Base-by-base conservation (phyloP, 345 rosid species). In the Salix exigua region DNA sequence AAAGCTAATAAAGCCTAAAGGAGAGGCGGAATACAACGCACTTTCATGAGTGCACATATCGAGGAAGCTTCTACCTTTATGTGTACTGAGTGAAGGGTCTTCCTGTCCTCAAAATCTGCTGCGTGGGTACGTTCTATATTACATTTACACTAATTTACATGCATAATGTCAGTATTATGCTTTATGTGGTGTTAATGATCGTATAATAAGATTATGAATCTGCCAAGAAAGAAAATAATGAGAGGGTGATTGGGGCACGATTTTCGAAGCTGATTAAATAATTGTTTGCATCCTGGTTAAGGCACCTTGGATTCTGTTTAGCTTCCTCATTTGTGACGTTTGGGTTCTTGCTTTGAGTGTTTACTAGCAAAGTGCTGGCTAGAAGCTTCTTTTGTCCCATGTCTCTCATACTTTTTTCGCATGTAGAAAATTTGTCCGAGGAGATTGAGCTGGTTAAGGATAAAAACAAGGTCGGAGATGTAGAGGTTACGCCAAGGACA, bases 51-150 rank as follows among this genome's bases (percentile, higher is more conserved):
- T 80, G 66, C 83, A 74, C 71, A 80, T 74, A 73, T 87, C 90
- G 90, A 89, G 89, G 93, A 88, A 88, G 93, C 93, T 89, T 89
- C 93, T 82, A 62, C 66, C 93, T 86, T 88, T 82, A 75, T 78
- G 76, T 37, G 19, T 72, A n/a, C 70, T 68, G 73, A 83, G 77
- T 31, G 69, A 26, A 75, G 55, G 6, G 28, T 42, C 17, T 31
- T 13, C 53, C 81, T 61, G 55, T 44, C 74, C 38, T 33, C 48
- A 62, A 77, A 77, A 80, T 71, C 63, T 61, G 42, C 64, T 68
- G 65, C 75, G 70, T 68, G 60, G 25, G 38, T 7, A 16, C 37
- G 64, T 28, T 37, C 37, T 72, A 31, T 23, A n/a, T n/a, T 58
- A 9, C 28, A 58, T 58, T 55, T 55, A 23, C 62, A n/a, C 23